Conservation (phyloP, 371 early-diverging fungal genomes). For the Haplosporangium sp. region DNA sequence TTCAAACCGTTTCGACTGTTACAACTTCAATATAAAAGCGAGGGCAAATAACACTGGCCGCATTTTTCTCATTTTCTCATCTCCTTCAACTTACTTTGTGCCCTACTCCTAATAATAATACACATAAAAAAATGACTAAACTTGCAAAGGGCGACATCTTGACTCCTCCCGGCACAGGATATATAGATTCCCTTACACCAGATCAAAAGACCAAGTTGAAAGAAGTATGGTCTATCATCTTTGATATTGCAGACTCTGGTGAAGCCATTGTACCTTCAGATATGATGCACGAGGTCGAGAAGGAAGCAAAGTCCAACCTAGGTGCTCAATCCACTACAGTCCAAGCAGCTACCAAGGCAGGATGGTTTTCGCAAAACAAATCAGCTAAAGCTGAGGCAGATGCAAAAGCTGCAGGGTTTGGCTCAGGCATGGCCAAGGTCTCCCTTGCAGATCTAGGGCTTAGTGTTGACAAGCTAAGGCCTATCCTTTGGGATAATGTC, state of each 20-base stretch:
- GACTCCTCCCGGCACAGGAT: constrained; percentile 48
- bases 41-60: too few species aligned
- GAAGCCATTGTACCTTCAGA: constrained; percentile 23
- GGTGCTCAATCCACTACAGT: constrained; percentile 17
- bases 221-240: constrained; percentile 65
- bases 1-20: too few species aligned
- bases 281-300: constrained; percentile 23
- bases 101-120: too few species aligned
- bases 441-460: constrained; percentile 35
- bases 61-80: too few species aligned
- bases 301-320: constrained; percentile 16
- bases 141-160: constrained; percentile 22
- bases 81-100: too few species aligned
- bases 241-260: constrained; percentile 55
- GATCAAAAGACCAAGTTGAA: constrained; percentile 63
- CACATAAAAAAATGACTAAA: background rate
- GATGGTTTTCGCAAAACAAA: constrained; percentile 37
- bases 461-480: constrained; percentile 39
- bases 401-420: constrained; percentile 36
- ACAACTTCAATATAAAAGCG: too few species aligned
- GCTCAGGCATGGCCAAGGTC: constrained; percentile 44
- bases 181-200: constrained; percentile 59
- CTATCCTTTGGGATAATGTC: constrained; percentile 44
- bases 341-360: constrained; percentile 37
- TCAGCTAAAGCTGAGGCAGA: constrained; percentile 32